A percentile compares a stretch with the other conserved stretches of the same genome.
phyloP scores from a whole-genome alignment of 495 filamentous ascomycete genomes.

The Pyrenula massariospora region DNA sequence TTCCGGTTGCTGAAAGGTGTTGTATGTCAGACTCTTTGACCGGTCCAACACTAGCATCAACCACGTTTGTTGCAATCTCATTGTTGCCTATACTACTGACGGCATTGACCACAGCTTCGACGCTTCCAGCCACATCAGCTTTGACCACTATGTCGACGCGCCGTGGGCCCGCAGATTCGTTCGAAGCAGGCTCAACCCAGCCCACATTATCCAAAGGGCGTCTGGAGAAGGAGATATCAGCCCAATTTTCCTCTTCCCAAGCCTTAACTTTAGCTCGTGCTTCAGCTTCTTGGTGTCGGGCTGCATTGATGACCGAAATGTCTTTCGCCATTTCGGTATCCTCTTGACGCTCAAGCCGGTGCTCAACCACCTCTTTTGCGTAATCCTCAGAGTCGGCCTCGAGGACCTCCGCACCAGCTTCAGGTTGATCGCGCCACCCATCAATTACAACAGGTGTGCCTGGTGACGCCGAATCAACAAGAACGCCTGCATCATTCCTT shows the following conservation, averaged over 20 bases:
- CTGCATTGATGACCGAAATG: conserved; percentile 64
- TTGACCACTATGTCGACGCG: conserved; percentile 79
- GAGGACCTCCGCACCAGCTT: conserved; percentile 79
- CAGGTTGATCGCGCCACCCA: conserved; percentile 85
- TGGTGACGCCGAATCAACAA: conserved; percentile 64
- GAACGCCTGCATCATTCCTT: conserved; percentile 70
- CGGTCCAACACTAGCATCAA: conserved; percentile 66
- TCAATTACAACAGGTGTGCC: conserved; percentile 86
- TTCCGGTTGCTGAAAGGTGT: conserved; percentile 62
- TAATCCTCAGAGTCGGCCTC: conserved; percentile 68
- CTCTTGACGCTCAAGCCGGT: conserved; percentile 54
- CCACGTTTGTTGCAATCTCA: conserved; percentile 65
- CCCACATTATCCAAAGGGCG: conserved; percentile 1
- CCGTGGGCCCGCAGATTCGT: conserved; percentile 37
- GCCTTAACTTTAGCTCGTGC: conserved; percentile 31
- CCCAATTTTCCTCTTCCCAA: conserved; percentile 28
- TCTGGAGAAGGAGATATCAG: neutral
- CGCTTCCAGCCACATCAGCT: conserved; percentile 84
- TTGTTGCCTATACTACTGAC: conserved; percentile 68
- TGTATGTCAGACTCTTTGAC: conserved; percentile 83
- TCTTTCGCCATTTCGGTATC: conserved; percentile 50
- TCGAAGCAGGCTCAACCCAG: conserved; percentile 12
- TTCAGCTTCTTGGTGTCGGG: conserved; percentile 49
- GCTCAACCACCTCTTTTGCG: conserved; percentile 71
- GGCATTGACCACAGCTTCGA: conserved; percentile 73